A percentile compares a stretch with the other conserved stretches of the same genome.
phyloP scores from a whole-genome alignment of 1,284 basidiomycete genomes.

The Wallemia hederae region DNA sequence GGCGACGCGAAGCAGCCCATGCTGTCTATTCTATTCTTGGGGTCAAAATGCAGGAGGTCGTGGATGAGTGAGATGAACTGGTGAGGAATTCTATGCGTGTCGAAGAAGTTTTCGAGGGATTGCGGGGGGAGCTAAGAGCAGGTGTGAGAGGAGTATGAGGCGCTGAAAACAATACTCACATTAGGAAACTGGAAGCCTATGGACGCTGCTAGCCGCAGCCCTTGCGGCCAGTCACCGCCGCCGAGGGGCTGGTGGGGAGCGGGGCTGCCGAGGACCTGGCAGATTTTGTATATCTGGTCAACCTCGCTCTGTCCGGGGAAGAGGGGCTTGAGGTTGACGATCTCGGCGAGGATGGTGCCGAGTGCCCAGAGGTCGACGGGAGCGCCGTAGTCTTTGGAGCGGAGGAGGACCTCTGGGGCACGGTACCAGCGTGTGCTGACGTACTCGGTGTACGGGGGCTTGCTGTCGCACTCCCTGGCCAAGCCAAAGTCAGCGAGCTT shows the following conservation, averaged over 20 bases:
- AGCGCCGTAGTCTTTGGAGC: constrained; percentile 71
- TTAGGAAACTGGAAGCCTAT: constrained; percentile 77
- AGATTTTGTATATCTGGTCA: constrained; percentile 74
- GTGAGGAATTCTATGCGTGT: constrained; percentile 4
- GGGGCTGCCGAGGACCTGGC: constrained; percentile 77
- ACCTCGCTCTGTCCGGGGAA: constrained; percentile 92
- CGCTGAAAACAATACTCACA: constrained; percentile 20
- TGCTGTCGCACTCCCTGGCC: constrained; percentile 60
- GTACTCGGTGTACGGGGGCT: constrained; percentile 92
- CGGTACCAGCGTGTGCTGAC: constrained; percentile 98
- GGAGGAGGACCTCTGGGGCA: constrained; percentile 79
- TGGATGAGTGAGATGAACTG: constrained; percentile 62
- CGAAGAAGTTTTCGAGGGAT: constrained; percentile 3
- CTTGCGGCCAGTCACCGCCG: constrained; percentile 62
- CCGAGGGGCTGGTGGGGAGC: constrained; percentile 25
- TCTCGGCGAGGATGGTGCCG: constrained; percentile 89
- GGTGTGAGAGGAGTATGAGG: constrained; percentile 5
- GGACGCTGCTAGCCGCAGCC: constrained; percentile 53
- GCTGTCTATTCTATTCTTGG: constrained; percentile 53
- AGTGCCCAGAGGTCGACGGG: constrained; percentile 99
- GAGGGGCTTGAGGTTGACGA: constrained; percentile 76
- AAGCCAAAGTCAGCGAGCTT: constrained; percentile 97
- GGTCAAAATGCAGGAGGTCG: constrained; percentile 76
- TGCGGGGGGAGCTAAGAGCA: background rate
- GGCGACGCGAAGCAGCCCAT: constrained; percentile 59